Conservation (phyloP, 1,284 basidiomycete genomes). For the Papiliotrema terrestris region DNA sequence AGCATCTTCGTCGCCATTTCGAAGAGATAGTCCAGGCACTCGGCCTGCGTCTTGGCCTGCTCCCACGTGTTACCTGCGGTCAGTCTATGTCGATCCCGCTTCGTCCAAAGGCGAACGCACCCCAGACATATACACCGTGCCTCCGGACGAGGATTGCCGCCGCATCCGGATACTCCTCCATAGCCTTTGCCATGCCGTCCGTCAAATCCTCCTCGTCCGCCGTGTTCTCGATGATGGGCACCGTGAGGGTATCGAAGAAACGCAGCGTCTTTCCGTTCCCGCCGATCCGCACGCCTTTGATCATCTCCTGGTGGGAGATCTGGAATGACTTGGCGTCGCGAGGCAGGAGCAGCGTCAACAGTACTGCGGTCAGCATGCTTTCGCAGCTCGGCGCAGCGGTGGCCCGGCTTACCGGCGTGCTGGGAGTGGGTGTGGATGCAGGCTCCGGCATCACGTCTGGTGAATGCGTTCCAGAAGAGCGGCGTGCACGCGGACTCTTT, state of each 20-base stretch:
- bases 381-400: neutral
- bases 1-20: slow-evolving; percentile 60
- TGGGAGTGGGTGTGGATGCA: slow-evolving; percentile 87
- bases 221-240: slow-evolving; percentile 85
- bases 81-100: slow-evolving; percentile 19
- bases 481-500: slow-evolving; percentile 81
- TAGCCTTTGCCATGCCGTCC: slow-evolving; percentile 77
- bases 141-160: slow-evolving; percentile 73
- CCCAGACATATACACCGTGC: slow-evolving; percentile 82
- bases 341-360: slow-evolving; percentile 73
- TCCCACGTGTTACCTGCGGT: slow-evolving; percentile 67
- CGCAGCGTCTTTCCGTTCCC: slow-evolving; percentile 68
- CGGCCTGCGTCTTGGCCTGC: slow-evolving; percentile 82
- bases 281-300: slow-evolving; percentile 75
- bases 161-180: slow-evolving; percentile 71
- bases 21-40: slow-evolving; percentile 83
- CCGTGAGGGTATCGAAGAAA: slow-evolving; percentile 76
- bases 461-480: slow-evolving; percentile 87
- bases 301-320: slow-evolving; percentile 83
- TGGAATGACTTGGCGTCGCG: slow-evolving; percentile 56
- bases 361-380: slow-evolving; percentile 51
- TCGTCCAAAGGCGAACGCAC: slow-evolving; percentile 49
- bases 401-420: slow-evolving; percentile 54
- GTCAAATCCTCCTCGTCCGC: slow-evolving; percentile 80
- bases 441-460: slow-evolving; percentile 67